Percentiles rank a stretch among this genome's conserved stretches.
Conservation (phyloP, 2,329 filamentous ascomycete genomes). For the Colletotrichum noveboracense region DNA sequence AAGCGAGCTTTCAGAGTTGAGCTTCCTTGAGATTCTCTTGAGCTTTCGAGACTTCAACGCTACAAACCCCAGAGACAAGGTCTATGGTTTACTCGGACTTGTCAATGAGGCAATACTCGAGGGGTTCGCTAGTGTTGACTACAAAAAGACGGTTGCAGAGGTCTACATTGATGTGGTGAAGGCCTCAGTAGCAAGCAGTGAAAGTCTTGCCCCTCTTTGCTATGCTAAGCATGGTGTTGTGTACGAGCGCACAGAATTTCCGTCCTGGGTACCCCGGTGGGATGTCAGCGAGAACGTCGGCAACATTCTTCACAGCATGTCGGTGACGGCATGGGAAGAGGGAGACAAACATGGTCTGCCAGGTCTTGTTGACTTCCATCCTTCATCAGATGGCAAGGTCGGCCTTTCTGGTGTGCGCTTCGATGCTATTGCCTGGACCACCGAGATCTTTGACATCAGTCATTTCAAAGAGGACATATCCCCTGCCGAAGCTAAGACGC, state of each 20-base stretch:
- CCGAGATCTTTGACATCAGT: not conserved
- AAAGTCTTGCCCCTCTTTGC: not conserved
- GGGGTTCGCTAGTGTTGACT: not conserved
- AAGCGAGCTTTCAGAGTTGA: not conserved
- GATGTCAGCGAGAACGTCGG: not conserved
- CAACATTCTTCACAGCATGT: not conserved
- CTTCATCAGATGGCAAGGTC: not conserved
- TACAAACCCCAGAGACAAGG: not conserved
- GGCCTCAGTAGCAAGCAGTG: not conserved
- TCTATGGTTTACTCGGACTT: slow-evolving; percentile 1
- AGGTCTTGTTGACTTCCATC: not conserved
- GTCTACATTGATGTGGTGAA: not conserved
- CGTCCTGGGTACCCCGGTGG: not conserved
- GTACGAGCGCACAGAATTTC: not conserved
- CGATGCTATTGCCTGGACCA: not conserved
- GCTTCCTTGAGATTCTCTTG: not conserved
- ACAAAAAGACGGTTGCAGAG: not conserved
- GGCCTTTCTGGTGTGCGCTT: not conserved
- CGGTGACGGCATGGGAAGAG: not conserved
- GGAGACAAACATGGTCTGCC: not conserved
- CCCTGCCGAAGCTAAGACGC: not conserved
- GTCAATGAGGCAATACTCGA: not conserved
- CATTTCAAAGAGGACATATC: not conserved
- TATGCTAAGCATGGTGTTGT: not conserved
- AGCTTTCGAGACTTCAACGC: not conserved